Conservation (phyloP, 352 stramenopile genomes). For the Globisporangium mamillatum region DNA sequence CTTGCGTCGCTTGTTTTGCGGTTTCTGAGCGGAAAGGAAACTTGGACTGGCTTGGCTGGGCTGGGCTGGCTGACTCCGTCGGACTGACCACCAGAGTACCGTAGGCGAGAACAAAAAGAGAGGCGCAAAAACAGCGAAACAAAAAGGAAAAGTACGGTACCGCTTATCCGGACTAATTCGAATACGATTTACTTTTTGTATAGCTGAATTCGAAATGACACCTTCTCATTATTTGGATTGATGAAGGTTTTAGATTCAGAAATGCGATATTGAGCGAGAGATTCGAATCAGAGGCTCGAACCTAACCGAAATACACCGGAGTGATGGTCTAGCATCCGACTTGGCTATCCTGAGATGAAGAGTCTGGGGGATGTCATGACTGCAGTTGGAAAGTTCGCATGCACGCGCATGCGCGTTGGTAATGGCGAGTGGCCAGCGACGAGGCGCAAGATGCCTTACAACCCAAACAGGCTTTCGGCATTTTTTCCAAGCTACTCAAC, state of each 20-base stretch:
- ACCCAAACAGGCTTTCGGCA: not conserved
- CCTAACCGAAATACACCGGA: not conserved
- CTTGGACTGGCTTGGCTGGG: not conserved
- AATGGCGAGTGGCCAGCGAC: not conserved
- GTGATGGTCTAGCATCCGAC: not conserved
- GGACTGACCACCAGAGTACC: not conserved
- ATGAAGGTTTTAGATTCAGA: not conserved
- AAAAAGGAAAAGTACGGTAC: not conserved
- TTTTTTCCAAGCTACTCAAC: not conserved
- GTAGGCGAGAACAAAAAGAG: not conserved
- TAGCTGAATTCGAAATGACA: not conserved
- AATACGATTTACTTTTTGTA: not conserved
- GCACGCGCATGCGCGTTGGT: not conserved
- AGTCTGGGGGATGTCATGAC: not conserved
- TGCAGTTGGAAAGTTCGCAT: not conserved
- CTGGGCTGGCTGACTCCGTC: not conserved
- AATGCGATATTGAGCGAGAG: not conserved
- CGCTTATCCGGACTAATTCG: not conserved
- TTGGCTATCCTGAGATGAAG: not conserved
- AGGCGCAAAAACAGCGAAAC: not conserved
- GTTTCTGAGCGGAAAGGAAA: not conserved
- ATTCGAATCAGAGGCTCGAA: not conserved
- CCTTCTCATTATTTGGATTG: not conserved
- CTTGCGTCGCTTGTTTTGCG: not conserved
- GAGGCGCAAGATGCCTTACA: not conserved